Conservation (phyloP, 176 grass and related monocot species). For the Raddia distichophylla region DNA sequence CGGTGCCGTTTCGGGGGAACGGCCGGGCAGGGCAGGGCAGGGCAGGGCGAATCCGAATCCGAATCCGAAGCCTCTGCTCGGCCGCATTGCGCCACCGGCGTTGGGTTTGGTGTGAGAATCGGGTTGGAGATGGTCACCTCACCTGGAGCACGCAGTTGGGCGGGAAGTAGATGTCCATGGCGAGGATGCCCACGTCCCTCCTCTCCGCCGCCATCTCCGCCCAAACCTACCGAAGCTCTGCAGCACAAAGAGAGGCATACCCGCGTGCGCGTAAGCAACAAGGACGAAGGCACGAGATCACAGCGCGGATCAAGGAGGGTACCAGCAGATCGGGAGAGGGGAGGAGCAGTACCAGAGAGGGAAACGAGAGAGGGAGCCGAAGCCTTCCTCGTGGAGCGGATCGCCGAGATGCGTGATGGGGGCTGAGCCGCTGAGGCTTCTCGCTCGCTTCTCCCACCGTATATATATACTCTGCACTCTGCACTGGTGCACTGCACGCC, state of each 20-base stretch:
- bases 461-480: constrained; percentile 8
- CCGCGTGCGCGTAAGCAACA: background rate
- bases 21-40: background rate
- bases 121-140: constrained; percentile 40
- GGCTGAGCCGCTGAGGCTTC: background rate
- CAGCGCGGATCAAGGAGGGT: background rate
- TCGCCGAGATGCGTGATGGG: background rate
- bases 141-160: constrained; percentile 82
- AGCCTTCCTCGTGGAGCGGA: constrained; percentile 24
- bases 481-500: background rate
- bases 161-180: constrained; percentile 98
- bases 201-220: constrained; percentile 46
- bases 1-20: background rate
- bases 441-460: background rate
- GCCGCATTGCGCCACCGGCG: background rate
- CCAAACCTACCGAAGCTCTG: background rate
- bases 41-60: background rate
- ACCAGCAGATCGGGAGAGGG: background rate
- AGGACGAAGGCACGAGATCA: background rate
- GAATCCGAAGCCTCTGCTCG: background rate
- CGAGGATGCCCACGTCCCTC: constrained; percentile 80
- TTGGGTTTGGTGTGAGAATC: too few relatives aligned
- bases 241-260: background rate
- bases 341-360: background rate
- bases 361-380: background rate